Percentiles rank a stretch among this genome's conserved stretches.
Conservation (phyloP, 2,329 filamentous ascomycete genomes). For the Dactylellina leptospora region DNA sequence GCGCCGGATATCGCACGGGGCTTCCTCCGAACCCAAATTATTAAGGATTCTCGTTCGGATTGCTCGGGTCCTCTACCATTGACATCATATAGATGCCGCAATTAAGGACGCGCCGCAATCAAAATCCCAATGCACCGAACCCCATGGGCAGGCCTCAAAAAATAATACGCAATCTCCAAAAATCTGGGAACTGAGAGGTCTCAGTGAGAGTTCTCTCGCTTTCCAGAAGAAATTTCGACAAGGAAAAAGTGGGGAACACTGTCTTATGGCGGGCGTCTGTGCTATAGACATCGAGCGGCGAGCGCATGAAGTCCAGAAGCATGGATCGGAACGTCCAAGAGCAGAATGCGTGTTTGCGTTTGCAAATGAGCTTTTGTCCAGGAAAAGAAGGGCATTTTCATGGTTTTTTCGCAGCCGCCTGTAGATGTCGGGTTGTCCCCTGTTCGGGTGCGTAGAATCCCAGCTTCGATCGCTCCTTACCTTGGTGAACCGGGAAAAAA, state of each 20-base stretch:
- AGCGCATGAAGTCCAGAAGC: conserved; percentile 37
- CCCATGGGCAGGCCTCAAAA: conserved; percentile 8
- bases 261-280: conserved; percentile 24
- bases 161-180: conserved; percentile 23
- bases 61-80: conserved; percentile 30
- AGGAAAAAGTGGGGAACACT: conserved; percentile 32
- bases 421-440: conserved; percentile 51
- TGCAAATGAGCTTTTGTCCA: conserved; percentile 22
- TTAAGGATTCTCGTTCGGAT: conserved; percentile 25
- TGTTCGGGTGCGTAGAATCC: conserved; percentile 51
- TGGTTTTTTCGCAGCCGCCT: conserved; percentile 35
- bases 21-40: conserved; percentile 42
- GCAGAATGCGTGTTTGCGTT: conserved; percentile 4
- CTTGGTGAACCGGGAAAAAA: conserved; percentile 51
- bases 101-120: conserved; percentile 53
- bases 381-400: background rate
- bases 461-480: conserved; percentile 53
- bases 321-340: conserved; percentile 13
- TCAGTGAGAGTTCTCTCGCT: conserved; percentile 6
- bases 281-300: conserved; percentile 40
- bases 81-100: conserved; percentile 54
- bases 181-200: conserved; percentile 32
- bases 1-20: conserved; percentile 43
- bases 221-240: conserved; percentile 24
- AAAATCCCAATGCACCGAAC: conserved; percentile 39